Evolutionary conservation across 2,329 filamentous ascomycete genomes (phyloP), one percentile per base, ranked within the genome.

Genomic region (Pyrenochaeta sp.): DNA sequence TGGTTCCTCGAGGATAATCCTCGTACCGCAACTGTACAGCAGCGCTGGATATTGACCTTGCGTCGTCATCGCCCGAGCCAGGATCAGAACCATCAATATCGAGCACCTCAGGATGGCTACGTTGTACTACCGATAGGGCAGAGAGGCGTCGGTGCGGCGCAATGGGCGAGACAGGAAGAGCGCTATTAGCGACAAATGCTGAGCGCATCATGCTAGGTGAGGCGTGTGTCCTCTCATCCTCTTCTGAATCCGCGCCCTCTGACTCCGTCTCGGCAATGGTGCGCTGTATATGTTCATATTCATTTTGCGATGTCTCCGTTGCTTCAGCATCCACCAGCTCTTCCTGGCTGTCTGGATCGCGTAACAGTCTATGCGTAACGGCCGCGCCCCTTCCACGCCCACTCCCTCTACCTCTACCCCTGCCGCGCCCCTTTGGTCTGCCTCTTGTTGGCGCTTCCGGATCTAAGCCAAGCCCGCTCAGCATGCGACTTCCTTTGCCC

Each of bases 121-220:
- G 66, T 7, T 19, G 50, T 3, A 56, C 19, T 13, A 49, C 10
- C 6, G 53, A 28, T 8, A 49, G 39, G 15, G 30, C 57, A 7
- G 55, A 54, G 15, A 58, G 34, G 8, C 43, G 56, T 12, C 54
- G 55, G 37, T 55, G 45, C 1, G 54, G 25, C 4, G 52, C 52
- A n/a, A 68, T 40, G 19, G 64, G 66, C 0, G 69, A 68, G 8
- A 63, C 48, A 3, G 71, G 60, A 9, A 76, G 63, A 0, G 73
- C 74, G 56, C 73, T 76, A 42, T 71, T 73, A 22, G 69, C 65
- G 34, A 77, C 51, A 37, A 76, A 74, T 9, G 72, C 67, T 15
- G 71, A 74, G 56, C 66, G 68, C 52, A 62, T 61, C 3, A 73
- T 27, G 34, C 51, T 50, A 2, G 73, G 72, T 2, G 70, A 75